Evolutionary conservation across 164 flowering plant species (phyloP).

Genomic region (Piper longum): DNA sequence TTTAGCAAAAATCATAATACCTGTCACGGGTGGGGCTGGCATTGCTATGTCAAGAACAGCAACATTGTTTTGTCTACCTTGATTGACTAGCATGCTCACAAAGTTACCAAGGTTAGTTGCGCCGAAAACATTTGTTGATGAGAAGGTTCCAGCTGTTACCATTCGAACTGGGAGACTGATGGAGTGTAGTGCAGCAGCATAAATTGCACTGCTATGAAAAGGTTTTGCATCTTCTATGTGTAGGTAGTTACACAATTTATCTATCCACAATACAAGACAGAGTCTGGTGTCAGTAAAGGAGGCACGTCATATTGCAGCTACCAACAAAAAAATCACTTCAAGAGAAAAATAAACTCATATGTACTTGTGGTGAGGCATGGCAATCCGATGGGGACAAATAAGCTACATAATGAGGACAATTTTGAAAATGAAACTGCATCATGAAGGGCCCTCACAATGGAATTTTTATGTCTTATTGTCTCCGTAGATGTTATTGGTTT

Average conservation of each 20-base stretch:
- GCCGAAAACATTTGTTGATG: constrained; percentile 36
- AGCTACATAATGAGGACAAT: constrained; percentile 54
- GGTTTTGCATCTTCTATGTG: constrained; percentile 45
- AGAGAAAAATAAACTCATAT: constrained; percentile 4
- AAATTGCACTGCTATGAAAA: constrained; percentile 78
- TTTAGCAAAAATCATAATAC: constrained; percentile 18
- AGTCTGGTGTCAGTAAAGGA: too few relatives aligned
- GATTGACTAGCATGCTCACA: constrained; percentile 53
- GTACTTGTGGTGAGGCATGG: constrained; percentile 60
- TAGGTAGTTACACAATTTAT: constrained; percentile 49
- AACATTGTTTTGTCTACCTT: constrained; percentile 64
- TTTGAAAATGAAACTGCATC: constrained; percentile 77
- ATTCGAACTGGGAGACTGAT: constrained; percentile 66
- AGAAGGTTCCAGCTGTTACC: constrained; percentile 37
- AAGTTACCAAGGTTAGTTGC: constrained; percentile 40
- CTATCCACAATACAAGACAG: constrained; percentile 14
- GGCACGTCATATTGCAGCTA: not conserved
- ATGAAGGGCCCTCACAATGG: constrained; percentile 42
- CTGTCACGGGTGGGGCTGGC: constrained; percentile 67
- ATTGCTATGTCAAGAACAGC: constrained; percentile 65
- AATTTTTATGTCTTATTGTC: constrained; percentile 22
- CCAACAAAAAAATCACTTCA: not conserved
- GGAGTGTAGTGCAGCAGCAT: constrained; percentile 87
- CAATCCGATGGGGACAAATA: constrained; percentile 74
- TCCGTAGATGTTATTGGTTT: constrained; percentile 27